phyloP scores from a whole-genome alignment of 2,329 filamentous ascomycete species.

The Aschersonia sp. region DNA sequence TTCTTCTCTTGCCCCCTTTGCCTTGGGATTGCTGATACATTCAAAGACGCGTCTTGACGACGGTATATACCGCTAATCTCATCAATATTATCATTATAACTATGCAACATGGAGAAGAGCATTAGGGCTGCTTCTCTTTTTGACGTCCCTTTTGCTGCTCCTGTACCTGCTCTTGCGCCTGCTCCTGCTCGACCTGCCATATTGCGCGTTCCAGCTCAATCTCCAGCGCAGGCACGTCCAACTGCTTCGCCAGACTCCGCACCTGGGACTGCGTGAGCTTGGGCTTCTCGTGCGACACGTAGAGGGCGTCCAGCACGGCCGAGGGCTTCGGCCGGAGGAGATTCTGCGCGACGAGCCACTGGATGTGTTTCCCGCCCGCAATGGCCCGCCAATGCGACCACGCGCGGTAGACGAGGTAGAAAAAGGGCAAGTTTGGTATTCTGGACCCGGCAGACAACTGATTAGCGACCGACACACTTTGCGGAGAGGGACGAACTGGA shows the following conservation, averaged over 20 bases:
- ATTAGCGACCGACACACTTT: no score
- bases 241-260: slow-evolving; percentile 40
- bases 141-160: no score
- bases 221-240: slow-evolving; percentile 56
- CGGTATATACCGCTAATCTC: no score
- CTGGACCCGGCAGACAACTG: slow-evolving; percentile 24
- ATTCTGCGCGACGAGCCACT: slow-evolving; percentile 64
- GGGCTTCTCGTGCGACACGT: slow-evolving; percentile 26
- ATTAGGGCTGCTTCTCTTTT: no score
- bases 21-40: no score
- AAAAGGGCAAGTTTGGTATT: slow-evolving; percentile 89
- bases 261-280: slow-evolving; percentile 38
- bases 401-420: slow-evolving; percentile 81
- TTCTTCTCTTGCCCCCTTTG: background rate
- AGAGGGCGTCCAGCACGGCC: slow-evolving; percentile 58
- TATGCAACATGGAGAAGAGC: no score
- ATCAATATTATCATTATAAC: no score
- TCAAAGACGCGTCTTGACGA: no score
- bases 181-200: slow-evolving; percentile 47
- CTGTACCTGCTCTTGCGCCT: no score
- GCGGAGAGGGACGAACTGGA: no score
- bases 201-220: slow-evolving; percentile 63
- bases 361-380: slow-evolving; percentile 68
- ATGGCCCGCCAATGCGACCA: slow-evolving; percentile 88
- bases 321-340: slow-evolving; percentile 55